Evolutionary conservation across 352 stramenopile genomes (phyloP), one percentile per base, ranked within the genome.

Genomic region (Pythium folliculosum): DNA sequence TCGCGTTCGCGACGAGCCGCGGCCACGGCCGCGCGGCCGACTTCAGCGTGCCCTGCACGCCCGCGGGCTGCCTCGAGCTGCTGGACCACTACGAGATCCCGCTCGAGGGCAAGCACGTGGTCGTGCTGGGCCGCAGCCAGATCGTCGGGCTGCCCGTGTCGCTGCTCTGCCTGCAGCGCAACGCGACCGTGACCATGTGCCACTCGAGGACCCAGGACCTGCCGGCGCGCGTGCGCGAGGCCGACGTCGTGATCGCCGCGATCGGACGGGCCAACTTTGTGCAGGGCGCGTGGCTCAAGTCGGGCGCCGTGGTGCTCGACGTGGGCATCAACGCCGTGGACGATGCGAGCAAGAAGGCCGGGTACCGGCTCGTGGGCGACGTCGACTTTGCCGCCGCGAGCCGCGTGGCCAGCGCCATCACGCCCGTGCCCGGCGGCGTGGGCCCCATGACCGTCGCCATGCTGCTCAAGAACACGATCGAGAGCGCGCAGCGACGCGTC

Each of bases 311-410:
- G 5, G 97, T 99, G 0, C 96, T 99, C 63, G 97, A 99, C 81
- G 97, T 99, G 4, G 98, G 98, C 21, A 99, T 99, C 64, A 99
- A 99, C 76, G 87, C 88, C 22, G 86, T 99, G 5, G 89, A 98
- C 48, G 86, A 96, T 58, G 60, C 78, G 4, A 80, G 53, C 21
- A 91, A 90, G 72, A 88, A 85, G 35, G 75, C 72, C 17, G 84
- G 83, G 0, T 99, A 99, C 70, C 86, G 90, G 60, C 85, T 99
- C 9, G 96, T 99, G 19, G 98, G 98, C 9, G 98, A 99, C 77
- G 97, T 99, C 21, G 84, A 99, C 79, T 99, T 95, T 72, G 84
- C 90, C 2, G 86, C 77, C 30, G 96, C 77, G 2, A 77, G 73
- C 37, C 78, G 89, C 47, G 84, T 98, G 21, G 96, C 89, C 7